Percentiles rank a stretch among this genome's conserved stretches.
Conservation (phyloP, 441 rosid genomes). For the Cnidoscolus chayamansa region DNA sequence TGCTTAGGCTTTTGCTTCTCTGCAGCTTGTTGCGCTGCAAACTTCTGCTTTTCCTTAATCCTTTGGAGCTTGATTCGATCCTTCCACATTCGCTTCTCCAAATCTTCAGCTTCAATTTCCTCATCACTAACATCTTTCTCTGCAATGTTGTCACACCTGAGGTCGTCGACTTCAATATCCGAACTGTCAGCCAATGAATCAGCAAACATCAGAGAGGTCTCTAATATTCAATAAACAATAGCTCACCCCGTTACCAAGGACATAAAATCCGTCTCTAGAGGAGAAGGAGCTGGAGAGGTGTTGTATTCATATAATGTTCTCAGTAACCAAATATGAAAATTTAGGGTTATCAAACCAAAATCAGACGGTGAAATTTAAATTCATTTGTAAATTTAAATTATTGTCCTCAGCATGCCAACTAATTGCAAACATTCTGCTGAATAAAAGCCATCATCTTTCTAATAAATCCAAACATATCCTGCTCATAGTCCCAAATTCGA, state of each 20-base stretch:
- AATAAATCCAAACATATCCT: not conserved
- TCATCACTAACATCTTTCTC: conserved; percentile 99
- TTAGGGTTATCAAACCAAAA: not conserved
- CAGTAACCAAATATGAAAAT: not conserved
- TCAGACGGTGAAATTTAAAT: not conserved
- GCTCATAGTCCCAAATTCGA: not conserved
- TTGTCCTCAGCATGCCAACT: not conserved
- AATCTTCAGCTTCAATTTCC: conserved; percentile 81
- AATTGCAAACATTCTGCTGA: not conserved
- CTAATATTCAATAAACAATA: not conserved
- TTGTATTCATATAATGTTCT: not conserved
- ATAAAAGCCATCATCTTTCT: not conserved
- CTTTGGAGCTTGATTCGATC: conserved; percentile 81
- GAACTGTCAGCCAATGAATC: conserved; percentile 43
- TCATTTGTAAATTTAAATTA: not conserved
- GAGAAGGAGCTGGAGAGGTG: no score
- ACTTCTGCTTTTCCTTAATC: conserved; percentile 69
- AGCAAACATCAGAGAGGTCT: conserved; percentile 21
- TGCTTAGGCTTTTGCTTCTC: conserved; percentile 72
- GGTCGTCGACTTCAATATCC: conserved; percentile 69
- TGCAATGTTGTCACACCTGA: conserved; percentile 67
- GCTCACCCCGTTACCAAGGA: not conserved
- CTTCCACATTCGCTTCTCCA: conserved; percentile 96
- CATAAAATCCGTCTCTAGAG: not conserved
- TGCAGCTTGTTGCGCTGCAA: conserved; percentile 58